Conservation (phyloP, 1,284 basidiomycete genomes). For the Heterobasidion occidentale region DNA sequence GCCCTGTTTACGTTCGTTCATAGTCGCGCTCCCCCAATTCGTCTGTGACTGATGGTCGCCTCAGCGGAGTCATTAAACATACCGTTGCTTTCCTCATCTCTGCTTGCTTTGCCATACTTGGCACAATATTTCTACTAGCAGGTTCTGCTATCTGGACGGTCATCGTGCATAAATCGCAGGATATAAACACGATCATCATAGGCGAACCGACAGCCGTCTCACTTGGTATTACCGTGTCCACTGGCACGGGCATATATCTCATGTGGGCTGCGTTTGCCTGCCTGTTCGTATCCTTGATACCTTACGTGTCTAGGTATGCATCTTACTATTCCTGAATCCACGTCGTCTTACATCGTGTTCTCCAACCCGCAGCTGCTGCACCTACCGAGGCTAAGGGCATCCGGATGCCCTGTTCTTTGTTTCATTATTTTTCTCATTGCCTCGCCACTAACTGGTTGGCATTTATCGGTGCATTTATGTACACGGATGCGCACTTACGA, state of each 20-base stretch:
- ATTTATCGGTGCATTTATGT: not conserved
- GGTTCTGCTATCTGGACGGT: conserved; percentile 72
- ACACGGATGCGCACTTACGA: not conserved
- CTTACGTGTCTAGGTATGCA: conserved; percentile 59
- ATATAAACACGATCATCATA: conserved; percentile 42
- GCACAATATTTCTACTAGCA: conserved; percentile 56
- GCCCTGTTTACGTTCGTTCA: conserved; percentile 52
- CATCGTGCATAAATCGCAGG: conserved; percentile 54
- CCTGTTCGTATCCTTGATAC: conserved; percentile 53
- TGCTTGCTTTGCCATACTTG: conserved; percentile 50
- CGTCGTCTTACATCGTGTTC: not conserved
- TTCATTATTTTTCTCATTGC: not conserved
- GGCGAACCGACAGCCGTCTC: conserved; percentile 32
- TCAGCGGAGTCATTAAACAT: conserved; percentile 59
- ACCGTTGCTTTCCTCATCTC: conserved; percentile 64
- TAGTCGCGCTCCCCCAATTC: conserved; percentile 13
- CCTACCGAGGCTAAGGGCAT: conserved; percentile 49
- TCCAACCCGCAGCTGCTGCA: conserved; percentile 43
- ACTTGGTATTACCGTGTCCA: conserved; percentile 53
- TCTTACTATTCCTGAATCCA: not conserved
- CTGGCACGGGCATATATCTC: conserved; percentile 55
- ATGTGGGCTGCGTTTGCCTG: conserved; percentile 66
- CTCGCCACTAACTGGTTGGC: not conserved
- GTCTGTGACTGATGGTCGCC: not conserved
- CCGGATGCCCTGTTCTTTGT: not conserved